Evolutionary conservation across 1,284 basidiomycete species (phyloP).

Genomic region (Termitomyces sp.): DNA sequence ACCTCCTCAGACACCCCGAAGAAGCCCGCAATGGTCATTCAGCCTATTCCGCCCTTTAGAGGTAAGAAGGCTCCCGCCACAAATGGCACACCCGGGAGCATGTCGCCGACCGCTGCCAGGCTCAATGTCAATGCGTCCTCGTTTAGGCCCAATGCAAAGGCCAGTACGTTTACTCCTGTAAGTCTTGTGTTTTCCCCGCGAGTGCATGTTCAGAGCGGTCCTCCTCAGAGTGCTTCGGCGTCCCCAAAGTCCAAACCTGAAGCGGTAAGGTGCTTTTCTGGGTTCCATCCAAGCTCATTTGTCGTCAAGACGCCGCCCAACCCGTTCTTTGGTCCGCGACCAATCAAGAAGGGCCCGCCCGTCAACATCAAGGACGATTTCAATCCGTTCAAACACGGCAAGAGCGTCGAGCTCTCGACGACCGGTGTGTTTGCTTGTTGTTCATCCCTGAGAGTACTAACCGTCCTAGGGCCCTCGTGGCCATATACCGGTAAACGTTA

Average conservation of each 20-base stretch:
- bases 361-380: conserved; percentile 91
- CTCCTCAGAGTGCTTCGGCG: conserved; percentile 42
- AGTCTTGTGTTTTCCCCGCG: conserved; percentile 18
- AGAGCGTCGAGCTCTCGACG: conserved; percentile 69
- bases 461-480: conserved; percentile 64
- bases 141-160: conserved; percentile 81
- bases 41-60: conserved; percentile 90
- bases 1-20: conserved; percentile 26
- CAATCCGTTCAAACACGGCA: conserved; percentile 87
- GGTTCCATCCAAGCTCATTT: background rate
- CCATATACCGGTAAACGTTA: conserved; percentile 87
- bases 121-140: conserved; percentile 74
- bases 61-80: conserved; percentile 38
- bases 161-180: conserved; percentile 70
- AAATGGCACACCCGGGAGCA: conserved; percentile 27
- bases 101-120: conserved; percentile 42
- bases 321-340: conserved; percentile 82
- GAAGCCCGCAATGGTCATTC: conserved; percentile 68
- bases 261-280: conserved; percentile 26
- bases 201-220: conserved; percentile 33
- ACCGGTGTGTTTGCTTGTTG: conserved; percentile 50
- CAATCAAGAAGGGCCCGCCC: conserved; percentile 64
- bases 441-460: background rate
- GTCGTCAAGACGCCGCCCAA: conserved; percentile 48
- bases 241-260: conserved; percentile 62